Conservation (phyloP, 352 stramenopile genomes). For the Albugo candida region DNA sequence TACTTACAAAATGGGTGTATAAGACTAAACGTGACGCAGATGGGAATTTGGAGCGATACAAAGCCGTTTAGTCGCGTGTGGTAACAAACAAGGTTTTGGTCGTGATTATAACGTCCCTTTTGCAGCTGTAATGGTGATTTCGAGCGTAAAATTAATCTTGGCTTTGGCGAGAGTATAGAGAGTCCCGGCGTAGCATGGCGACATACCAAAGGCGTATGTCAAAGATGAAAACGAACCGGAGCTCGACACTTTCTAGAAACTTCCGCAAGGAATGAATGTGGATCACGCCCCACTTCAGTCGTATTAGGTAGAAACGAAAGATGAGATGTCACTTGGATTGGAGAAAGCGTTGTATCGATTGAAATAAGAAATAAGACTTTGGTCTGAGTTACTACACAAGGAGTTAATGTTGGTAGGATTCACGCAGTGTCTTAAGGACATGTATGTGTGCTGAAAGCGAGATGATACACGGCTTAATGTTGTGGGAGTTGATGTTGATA, state of each 20-base stretch:
- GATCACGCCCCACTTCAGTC: background rate
- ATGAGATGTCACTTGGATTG: background rate
- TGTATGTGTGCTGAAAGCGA: background rate
- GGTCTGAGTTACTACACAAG: slow-evolving; percentile 2
- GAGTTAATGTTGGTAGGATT: background rate
- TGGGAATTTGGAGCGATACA: background rate
- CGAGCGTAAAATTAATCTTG: background rate
- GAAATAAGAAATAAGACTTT: slow-evolving; percentile 1
- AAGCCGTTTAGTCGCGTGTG: background rate
- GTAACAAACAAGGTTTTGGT: background rate
- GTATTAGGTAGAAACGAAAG: background rate
- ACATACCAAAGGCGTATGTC: background rate
- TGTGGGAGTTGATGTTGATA: background rate
- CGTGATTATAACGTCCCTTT: background rate
- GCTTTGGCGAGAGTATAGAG: background rate
- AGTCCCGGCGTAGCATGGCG: background rate
- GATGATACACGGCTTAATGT: background rate
- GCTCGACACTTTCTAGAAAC: slow-evolving; percentile 1
- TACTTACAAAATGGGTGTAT: background rate
- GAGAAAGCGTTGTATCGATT: slow-evolving; percentile 5
- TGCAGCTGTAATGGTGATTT: background rate
- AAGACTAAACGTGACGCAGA: slow-evolving; percentile 1
- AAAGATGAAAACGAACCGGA: background rate
- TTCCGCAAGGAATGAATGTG: slow-evolving; percentile 1
- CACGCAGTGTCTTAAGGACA: background rate